Evolutionary conservation across 2,329 filamentous ascomycete species (phyloP).

Genomic region (Ophiostoma himal-ulmi): DNA sequence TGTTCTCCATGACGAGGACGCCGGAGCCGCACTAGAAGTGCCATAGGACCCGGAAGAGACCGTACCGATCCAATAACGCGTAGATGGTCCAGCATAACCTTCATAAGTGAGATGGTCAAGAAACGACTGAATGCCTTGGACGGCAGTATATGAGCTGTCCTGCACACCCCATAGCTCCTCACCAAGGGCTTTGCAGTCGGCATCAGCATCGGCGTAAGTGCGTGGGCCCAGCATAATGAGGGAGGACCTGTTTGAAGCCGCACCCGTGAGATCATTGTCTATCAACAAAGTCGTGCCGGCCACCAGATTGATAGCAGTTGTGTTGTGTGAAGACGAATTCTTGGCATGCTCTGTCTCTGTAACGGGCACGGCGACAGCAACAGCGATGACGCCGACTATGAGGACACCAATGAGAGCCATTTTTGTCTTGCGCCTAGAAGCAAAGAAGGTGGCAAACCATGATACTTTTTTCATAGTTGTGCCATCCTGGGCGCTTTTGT

Average conservation of each 20-base stretch:
- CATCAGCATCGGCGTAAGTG: conserved; percentile 30
- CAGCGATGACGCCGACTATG: conserved; percentile 22
- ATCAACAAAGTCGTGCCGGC: conserved; percentile 37
- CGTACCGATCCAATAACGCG: conserved; percentile 36
- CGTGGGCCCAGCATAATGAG: conserved; percentile 35
- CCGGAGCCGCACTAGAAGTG: background rate
- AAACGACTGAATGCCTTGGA: conserved; percentile 31
- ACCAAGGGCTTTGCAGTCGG: conserved; percentile 35
- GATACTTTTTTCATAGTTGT: background rate
- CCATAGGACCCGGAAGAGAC: background rate
- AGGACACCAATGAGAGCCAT: conserved; percentile 25
- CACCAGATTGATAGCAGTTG: background rate
- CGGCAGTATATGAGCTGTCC: conserved; percentile 18
- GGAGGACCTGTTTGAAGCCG: conserved; percentile 32
- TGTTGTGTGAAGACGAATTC: background rate
- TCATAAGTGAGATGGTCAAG: conserved; percentile 37
- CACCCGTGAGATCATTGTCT: conserved; percentile 40
- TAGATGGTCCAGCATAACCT: conserved; percentile 26
- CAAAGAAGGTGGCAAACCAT: conserved; percentile 16
- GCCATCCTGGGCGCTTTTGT: conserved; percentile 2
- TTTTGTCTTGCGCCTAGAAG: conserved; percentile 16
- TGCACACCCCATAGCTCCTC: conserved; percentile 38
- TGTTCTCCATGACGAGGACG: conserved; percentile 23
- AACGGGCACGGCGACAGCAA: conserved; percentile 19
- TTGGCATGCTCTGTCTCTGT: conserved; percentile 14